These are phyloP conservation scores for Asterella californica DNA, from an alignment of 225 moss, liverwort and hornwort species.

Conservation along the genomic window DNA sequence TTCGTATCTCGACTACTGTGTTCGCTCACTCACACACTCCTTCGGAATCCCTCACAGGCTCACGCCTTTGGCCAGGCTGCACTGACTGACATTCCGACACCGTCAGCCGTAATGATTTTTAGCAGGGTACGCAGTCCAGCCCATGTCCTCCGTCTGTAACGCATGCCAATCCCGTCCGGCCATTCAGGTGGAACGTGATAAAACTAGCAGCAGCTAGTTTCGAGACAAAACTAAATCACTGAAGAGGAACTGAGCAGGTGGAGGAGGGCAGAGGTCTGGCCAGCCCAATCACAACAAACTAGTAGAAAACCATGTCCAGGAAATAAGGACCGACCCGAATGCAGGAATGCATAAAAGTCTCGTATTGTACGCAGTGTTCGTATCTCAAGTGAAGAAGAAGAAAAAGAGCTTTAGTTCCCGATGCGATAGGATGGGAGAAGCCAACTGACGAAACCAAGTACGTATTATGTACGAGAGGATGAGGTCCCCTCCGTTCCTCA, in stretches of 20 bases:
- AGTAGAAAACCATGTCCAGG: neutral
- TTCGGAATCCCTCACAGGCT: slow-evolving; percentile 2
- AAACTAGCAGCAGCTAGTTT: neutral
- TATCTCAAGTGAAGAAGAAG: neutral
- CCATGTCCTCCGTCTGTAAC: slow-evolving; percentile 12
- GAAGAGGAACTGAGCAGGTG: neutral
- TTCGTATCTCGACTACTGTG: too few species aligned
- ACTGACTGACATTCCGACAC: slow-evolving; percentile 9
- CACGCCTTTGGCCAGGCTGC: neutral
- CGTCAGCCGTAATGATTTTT: slow-evolving; percentile 4
- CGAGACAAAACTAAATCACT: neutral
- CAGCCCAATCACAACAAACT: neutral
- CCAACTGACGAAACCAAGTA: neutral
- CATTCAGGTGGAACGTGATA: neutral
- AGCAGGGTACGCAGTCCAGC: neutral
- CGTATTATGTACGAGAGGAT: slow-evolving; percentile 10
- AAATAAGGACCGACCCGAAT: neutral
- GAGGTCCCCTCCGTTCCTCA: slow-evolving; percentile 5
- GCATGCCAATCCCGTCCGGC: slow-evolving; percentile 4
- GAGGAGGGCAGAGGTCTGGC: neutral
- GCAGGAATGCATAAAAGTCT: neutral
- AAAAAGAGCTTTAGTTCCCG: neutral
- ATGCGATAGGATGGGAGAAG: neutral
- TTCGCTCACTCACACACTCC: too few species aligned
- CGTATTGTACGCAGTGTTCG: neutral